Evolutionary conservation across 208 protist genomes (phyloP).

Genomic region (Leishmania turanica): DNA sequence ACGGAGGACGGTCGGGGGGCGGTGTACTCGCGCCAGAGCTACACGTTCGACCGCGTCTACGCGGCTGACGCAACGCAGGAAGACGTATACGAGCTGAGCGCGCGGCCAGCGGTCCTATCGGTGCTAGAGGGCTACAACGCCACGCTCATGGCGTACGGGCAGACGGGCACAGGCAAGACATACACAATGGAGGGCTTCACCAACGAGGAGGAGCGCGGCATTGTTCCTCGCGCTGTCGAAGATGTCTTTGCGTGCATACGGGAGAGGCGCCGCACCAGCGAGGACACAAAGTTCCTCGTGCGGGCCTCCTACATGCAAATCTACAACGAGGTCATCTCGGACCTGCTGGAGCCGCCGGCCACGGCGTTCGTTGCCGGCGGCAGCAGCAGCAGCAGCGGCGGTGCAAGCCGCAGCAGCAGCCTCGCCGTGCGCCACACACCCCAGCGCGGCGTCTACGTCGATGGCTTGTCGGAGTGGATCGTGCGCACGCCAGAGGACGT

Average conservation of each 20-base stretch:
- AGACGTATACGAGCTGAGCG: slow-evolving; percentile 77
- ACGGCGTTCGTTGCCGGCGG: not conserved
- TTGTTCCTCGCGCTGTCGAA: slow-evolving; percentile 73
- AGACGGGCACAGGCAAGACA: slow-evolving; percentile 88
- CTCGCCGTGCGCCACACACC: slow-evolving; percentile 67
- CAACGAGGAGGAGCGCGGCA: slow-evolving; percentile 77
- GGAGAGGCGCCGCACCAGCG: slow-evolving; percentile 19
- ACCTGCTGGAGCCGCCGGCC: slow-evolving; percentile 52
- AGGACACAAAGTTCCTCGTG: slow-evolving; percentile 46
- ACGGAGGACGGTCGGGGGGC: slow-evolving; percentile 48
- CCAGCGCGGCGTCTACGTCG: slow-evolving; percentile 91
- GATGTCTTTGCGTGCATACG: slow-evolving; percentile 61
- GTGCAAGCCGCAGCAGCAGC: slow-evolving; percentile 17
- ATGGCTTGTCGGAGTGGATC: slow-evolving; percentile 91
- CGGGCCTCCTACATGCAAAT: slow-evolving; percentile 89
- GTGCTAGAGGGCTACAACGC: slow-evolving; percentile 87
- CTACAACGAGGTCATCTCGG: slow-evolving; percentile 91
- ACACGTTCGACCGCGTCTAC: slow-evolving; percentile 80
- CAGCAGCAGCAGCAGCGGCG: not conserved
- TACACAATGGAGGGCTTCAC: slow-evolving; percentile 92
- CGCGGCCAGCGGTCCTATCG: slow-evolving; percentile 69
- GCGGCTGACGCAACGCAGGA: slow-evolving; percentile 49
- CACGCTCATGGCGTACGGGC: slow-evolving; percentile 88
- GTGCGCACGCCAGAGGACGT: slow-evolving; percentile 91
- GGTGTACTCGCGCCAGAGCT: slow-evolving; percentile 77